Percentiles rank a stretch among this genome's conserved stretches.
Conservation (phyloP, 2,329 filamentous ascomycete species). For the Ceratocystis harringtonii region DNA sequence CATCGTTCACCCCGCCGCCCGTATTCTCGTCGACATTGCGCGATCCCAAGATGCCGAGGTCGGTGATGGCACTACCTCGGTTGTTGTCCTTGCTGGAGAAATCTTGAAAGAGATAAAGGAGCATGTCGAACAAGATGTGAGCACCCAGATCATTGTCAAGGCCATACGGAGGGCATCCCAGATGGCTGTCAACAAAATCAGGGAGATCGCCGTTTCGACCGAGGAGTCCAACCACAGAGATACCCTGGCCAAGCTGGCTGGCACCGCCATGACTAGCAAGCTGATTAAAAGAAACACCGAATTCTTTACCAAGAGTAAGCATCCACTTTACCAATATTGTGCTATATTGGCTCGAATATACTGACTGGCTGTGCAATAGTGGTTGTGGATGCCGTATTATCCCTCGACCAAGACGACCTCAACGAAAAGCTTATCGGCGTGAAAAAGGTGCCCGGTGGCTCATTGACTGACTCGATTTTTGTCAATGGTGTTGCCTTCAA, state of each 20-base stretch:
- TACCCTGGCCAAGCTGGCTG: conserved; percentile 76
- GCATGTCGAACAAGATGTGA: conserved; percentile 90
- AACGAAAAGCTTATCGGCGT: conserved; percentile 97
- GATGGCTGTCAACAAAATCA: conserved; percentile 97
- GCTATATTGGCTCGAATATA: not conserved
- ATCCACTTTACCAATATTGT: not conserved
- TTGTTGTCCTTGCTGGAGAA: conserved; percentile 93
- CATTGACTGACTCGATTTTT: conserved; percentile 88
- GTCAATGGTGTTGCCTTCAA: conserved; percentile 98
- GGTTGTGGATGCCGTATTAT: conserved; percentile 93
- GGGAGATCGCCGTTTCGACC: conserved; percentile 85
- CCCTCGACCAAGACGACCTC: conserved; percentile 88
- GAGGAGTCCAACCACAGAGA: conserved; percentile 71
- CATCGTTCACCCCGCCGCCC: conserved; percentile 92
- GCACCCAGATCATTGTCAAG: conserved; percentile 96
- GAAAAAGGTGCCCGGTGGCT: conserved; percentile 96
- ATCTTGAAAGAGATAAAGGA: conserved; percentile 95
- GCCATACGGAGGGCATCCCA: conserved; percentile 71
- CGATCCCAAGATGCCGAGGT: conserved; percentile 98
- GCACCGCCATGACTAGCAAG: conserved; percentile 98
- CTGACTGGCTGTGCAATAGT: conserved; percentile 36
- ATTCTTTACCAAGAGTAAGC: conserved; percentile 87
- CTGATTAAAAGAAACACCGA: conserved; percentile 92
- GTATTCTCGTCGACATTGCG: conserved; percentile 95
- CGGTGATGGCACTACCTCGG: conserved; percentile 92